Conservation (phyloP, 441 rosid species). For the Isatis lusitanica region DNA sequence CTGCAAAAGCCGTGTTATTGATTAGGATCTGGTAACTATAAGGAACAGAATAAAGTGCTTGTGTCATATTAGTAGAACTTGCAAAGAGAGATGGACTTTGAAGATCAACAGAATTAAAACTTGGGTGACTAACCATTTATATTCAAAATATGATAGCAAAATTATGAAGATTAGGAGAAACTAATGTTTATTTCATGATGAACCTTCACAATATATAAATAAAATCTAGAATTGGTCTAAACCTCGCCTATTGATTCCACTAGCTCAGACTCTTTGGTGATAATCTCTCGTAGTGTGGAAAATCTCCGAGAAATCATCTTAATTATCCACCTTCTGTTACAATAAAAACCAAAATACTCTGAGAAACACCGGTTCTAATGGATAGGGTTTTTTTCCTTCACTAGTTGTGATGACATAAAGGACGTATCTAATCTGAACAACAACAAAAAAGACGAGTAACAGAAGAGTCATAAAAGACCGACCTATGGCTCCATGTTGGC, state of each 20-base stretch:
- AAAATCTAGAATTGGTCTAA: conserved; percentile 50
- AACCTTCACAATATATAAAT: conserved; percentile 53
- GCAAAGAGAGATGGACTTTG: conserved; percentile 21
- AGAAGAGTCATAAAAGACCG: conserved; percentile 3
- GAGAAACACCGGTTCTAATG: neutral
- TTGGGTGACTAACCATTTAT: neutral
- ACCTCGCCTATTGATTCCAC: conserved; percentile 94
- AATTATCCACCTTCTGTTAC: conserved; percentile 87
- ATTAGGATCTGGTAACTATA: neutral
- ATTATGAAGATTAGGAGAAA: conserved; percentile 23
- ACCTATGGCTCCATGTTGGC: conserved; percentile 96
- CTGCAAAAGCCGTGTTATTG: conserved; percentile 41
- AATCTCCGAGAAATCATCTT: conserved; percentile 57
- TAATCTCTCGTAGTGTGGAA: conserved; percentile 51
- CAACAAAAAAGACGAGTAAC: neutral
- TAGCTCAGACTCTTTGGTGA: conserved; percentile 79
- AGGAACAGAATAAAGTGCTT: neutral
- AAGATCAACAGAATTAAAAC: neutral
- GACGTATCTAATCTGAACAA: too few species aligned
- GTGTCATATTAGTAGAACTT: neutral
- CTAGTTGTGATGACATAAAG: neutral
- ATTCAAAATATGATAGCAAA: neutral
- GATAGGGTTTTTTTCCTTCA: conserved; percentile 1
- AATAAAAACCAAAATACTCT: conserved; percentile 14
- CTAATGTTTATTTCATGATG: conserved; percentile 28